phyloP scores from a whole-genome alignment of 2,329 filamentous ascomycete species.

The Epichloe brachyelytri region DNA sequence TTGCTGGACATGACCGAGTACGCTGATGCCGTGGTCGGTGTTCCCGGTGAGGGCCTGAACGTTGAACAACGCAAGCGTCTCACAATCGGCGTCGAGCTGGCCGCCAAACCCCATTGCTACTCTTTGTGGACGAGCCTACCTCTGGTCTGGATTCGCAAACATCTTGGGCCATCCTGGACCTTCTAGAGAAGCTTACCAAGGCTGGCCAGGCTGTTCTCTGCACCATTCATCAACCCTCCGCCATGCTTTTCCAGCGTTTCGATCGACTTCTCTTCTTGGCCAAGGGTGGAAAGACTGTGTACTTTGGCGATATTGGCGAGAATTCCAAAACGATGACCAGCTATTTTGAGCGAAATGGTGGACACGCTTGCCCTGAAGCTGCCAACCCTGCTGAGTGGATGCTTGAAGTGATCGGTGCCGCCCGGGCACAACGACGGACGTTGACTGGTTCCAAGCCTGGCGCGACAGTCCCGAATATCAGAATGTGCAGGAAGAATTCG shows the following conservation, averaged over 20 bases:
- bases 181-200: constrained; percentile 81
- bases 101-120: constrained; percentile 75
- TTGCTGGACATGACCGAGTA: constrained; percentile 83
- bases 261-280: constrained; percentile 69
- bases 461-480: constrained; percentile 42
- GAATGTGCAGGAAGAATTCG: constrained; percentile 42
- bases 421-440: constrained; percentile 50
- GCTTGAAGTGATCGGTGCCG: constrained; percentile 49
- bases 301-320: constrained; percentile 68
- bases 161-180: constrained; percentile 79
- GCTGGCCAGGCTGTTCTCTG: constrained; percentile 89
- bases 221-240: constrained; percentile 94
- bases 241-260: constrained; percentile 87
- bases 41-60: constrained; percentile 75
- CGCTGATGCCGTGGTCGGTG: constrained; percentile 80
- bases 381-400: constrained; percentile 81
- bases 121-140: constrained; percentile 91
- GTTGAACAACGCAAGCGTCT: constrained; percentile 61
- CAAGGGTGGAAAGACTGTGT: constrained; percentile 64
- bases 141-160: constrained; percentile 90
- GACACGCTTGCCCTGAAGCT: constrained; percentile 46
- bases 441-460: constrained; percentile 55
- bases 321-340: constrained; percentile 53
- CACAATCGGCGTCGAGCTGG: constrained; percentile 92
- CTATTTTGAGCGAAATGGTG: constrained; percentile 68